Percentiles rank a stretch among this genome's conserved stretches.
These are phyloP conservation scores for Alternaria sp. DNA, from an alignment of 2,329 filamentous ascomycete species.

Conservation along the genomic window DNA sequence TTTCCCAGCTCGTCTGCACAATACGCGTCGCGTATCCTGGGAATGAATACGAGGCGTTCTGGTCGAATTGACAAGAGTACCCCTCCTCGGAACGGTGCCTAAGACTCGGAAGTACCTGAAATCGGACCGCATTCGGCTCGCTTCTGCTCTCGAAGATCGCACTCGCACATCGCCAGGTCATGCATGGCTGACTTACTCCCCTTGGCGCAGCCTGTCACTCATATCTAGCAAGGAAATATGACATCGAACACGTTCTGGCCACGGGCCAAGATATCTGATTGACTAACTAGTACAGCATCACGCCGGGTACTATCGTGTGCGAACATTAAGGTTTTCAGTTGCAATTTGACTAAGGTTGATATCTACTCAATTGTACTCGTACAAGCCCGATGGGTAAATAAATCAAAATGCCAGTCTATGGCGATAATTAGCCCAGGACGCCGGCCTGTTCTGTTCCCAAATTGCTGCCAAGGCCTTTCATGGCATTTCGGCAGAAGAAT, in stretches of 20 bases:
- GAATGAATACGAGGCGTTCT: not conserved
- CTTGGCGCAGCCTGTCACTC: slow-evolving; percentile 8
- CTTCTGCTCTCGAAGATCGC: not conserved
- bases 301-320: not conserved
- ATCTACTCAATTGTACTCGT: slow-evolving; percentile 7
- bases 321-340: not conserved
- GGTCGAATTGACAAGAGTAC: not conserved
- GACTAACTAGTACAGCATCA: not conserved
- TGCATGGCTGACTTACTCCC: slow-evolving; percentile 4
- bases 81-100: not conserved
- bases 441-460: slow-evolving; percentile 6
- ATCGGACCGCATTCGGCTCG: not conserved
- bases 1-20: not conserved
- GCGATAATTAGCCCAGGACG: slow-evolving; percentile 4
- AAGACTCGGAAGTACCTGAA: not conserved
- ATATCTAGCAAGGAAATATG: not conserved
- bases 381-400: not conserved
- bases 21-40: not conserved
- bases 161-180: not conserved
- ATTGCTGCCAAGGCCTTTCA: slow-evolving; percentile 9
- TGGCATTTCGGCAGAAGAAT: slow-evolving; percentile 19
- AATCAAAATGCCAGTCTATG: slow-evolving; percentile 2
- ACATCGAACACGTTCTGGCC: slow-evolving; percentile 5
- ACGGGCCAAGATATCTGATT: slow-evolving; percentile 1
- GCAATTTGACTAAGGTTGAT: slow-evolving; percentile 4